These are phyloP conservation scores for Suillus placidus DNA, from an alignment of 768 basidiomycete species.

Conservation along the genomic window DNA sequence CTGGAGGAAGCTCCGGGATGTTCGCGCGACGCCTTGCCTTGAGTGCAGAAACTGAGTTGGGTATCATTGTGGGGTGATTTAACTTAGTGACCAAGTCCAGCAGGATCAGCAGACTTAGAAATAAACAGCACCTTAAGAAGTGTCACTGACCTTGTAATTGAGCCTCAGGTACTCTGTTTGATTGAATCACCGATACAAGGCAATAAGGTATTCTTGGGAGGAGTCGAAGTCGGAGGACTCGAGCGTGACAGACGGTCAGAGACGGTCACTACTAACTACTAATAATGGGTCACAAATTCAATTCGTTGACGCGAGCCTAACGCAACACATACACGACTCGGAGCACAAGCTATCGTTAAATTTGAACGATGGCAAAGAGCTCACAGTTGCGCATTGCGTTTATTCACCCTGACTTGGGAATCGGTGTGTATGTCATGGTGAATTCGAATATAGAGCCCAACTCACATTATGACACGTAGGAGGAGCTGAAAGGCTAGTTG, in stretches of 20 bases:
- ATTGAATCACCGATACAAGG: too few species aligned
- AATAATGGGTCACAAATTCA: neutral
- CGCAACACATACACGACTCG: neutral
- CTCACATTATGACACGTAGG: constrained; percentile 48
- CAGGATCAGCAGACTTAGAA: neutral
- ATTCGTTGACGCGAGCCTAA: neutral
- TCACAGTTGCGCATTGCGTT: constrained; percentile 66
- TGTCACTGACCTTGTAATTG: neutral
- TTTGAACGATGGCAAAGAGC: constrained; percentile 7
- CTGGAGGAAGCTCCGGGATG: constrained; percentile 20
- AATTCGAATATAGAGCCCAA: neutral
- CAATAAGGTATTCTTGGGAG: too few species aligned
- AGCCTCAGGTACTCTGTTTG: constrained; percentile 8
- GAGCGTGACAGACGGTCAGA: neutral
- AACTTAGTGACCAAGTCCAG: neutral
- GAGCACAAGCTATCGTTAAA: neutral
- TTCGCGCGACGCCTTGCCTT: neutral
- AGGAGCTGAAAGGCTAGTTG: constrained; percentile 92
- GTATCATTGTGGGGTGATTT: neutral
- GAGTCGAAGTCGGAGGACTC: too few species aligned
- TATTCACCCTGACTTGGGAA: constrained; percentile 93
- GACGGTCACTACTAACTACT: too few species aligned
- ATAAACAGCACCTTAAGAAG: neutral
- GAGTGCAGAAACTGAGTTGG: constrained; percentile 3
- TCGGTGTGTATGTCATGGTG: constrained; percentile 53